phyloP scores from a whole-genome alignment of 2,329 filamentous ascomycete species.

The Cladophialophora yegresii region DNA sequence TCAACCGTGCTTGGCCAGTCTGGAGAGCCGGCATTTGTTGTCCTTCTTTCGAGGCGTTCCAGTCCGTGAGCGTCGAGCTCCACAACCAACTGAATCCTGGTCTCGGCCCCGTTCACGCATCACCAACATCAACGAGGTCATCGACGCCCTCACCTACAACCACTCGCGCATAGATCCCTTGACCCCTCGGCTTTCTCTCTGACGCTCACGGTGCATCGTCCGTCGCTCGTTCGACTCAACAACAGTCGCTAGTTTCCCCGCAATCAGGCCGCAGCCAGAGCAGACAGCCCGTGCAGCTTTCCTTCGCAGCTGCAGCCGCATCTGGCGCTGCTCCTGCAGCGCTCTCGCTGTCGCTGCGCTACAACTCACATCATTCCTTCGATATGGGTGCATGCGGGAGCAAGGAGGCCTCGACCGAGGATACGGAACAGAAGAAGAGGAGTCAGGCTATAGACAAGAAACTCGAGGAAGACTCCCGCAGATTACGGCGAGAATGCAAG shows the following conservation, averaged over 20 bases:
- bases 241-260: constrained; percentile 30
- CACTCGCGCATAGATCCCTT: constrained; percentile 8
- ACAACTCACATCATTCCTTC: constrained; percentile 16
- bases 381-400: constrained; percentile 93
- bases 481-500: constrained; percentile 96
- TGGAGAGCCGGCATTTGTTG: constrained; percentile 6
- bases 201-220: constrained; percentile 17
- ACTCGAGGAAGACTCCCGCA: constrained; percentile 90
- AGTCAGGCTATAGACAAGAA: constrained; percentile 93
- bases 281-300: constrained; percentile 29
- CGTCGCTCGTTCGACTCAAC: constrained; percentile 7
- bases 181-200: constrained; percentile 3
- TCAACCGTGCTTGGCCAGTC: neutral
- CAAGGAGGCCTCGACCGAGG: constrained; percentile 69
- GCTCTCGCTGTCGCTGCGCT: constrained; percentile 26
- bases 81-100: constrained; percentile 21
- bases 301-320: constrained; percentile 33
- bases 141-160: constrained; percentile 12
- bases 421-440: constrained; percentile 90
- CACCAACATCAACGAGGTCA: constrained; percentile 28
- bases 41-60: constrained; percentile 10
- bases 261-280: constrained; percentile 27
- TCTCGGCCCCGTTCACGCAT: constrained; percentile 24
- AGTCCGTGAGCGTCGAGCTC: constrained; percentile 21
- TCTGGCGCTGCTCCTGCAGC: constrained; percentile 34